Evolutionary conservation across 2,329 filamentous ascomycete genomes (phyloP).

Genomic region (Gremmenia infestans): DNA sequence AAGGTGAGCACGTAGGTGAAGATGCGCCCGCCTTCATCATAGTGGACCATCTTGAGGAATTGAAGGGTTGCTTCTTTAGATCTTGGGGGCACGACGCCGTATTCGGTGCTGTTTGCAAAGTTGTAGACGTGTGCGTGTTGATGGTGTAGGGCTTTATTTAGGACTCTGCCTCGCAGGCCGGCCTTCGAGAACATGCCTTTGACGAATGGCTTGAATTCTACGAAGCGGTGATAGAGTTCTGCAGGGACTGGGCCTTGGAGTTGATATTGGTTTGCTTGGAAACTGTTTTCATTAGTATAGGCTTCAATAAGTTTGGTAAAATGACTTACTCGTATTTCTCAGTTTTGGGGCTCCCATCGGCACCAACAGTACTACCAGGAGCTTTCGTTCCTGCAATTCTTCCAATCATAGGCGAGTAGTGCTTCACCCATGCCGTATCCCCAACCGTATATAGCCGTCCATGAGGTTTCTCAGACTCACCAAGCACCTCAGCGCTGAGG

Average conservation of each 20-base stretch:
- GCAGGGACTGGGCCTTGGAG: slow-evolving; percentile 76
- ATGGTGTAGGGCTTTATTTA: slow-evolving; percentile 83
- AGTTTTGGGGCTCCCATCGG: slow-evolving; percentile 34
- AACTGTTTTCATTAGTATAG: slow-evolving; percentile 46
- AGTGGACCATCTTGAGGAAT: slow-evolving; percentile 82
- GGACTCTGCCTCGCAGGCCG: slow-evolving; percentile 71
- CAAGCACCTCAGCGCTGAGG: slow-evolving; percentile 73
- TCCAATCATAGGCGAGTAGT: slow-evolving; percentile 86
- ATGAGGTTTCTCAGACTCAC: slow-evolving; percentile 63
- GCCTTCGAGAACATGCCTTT: slow-evolving; percentile 79
- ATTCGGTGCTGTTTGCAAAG: slow-evolving; percentile 71
- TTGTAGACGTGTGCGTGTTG: slow-evolving; percentile 89
- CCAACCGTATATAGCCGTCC: slow-evolving; percentile 75
- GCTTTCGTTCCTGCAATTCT: slow-evolving; percentile 70
- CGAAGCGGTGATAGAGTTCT: slow-evolving; percentile 82
- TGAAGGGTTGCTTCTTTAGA: slow-evolving; percentile 67
- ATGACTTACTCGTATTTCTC: slow-evolving; percentile 69
- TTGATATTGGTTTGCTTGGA: slow-evolving; percentile 90
- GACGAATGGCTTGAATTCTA: slow-evolving; percentile 88
- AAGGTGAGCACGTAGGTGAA: slow-evolving; percentile 91
- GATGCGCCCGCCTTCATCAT: slow-evolving; percentile 76
- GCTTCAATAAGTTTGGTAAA: not conserved
- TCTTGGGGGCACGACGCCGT: slow-evolving; percentile 62
- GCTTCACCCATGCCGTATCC: slow-evolving; percentile 70
- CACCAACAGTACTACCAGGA: slow-evolving; percentile 45